A percentile compares a stretch with the other conserved stretches of the same genome.
These are phyloP conservation scores for Candida mesenterica DNA, from an alignment of 1,139 yeast genomes.

Conservation along the genomic window DNA sequence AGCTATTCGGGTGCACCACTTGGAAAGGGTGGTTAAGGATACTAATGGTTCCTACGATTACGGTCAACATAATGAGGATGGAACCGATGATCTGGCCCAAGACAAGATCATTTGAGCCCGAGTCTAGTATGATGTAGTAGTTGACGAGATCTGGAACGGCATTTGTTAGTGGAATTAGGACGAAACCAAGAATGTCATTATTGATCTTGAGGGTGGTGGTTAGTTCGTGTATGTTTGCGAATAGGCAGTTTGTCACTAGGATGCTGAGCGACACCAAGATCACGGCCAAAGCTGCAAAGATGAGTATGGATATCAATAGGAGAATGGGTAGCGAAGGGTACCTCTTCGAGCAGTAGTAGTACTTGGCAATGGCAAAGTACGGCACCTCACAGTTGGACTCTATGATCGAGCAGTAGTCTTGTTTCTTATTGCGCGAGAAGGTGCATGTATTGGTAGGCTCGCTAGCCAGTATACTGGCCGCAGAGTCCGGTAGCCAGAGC, in stretches of 20 bases:
- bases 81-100: conserved; percentile 45
- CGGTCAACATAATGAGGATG: conserved; percentile 34
- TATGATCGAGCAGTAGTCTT: conserved; percentile 22
- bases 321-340: conserved; percentile 15
- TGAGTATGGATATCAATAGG: conserved; percentile 15
- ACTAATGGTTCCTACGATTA: conserved; percentile 37
- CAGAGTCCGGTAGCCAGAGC: not conserved
- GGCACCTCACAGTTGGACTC: conserved; percentile 21
- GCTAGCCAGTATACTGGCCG: no score
- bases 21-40: conserved; percentile 25
- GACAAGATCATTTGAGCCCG: conserved; percentile 35
- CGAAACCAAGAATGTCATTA: conserved; percentile 33
- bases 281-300: conserved; percentile 18
- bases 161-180: conserved; percentile 40
- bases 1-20: conserved; percentile 19
- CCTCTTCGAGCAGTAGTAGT: conserved; percentile 25
- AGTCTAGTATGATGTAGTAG: conserved; percentile 32
- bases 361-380: conserved; percentile 27
- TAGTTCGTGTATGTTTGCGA: conserved; percentile 31
- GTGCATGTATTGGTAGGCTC: no score
- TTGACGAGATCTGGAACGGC: conserved; percentile 42
- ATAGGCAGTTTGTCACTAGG: conserved; percentile 37
- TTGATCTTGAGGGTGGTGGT: conserved; percentile 27
- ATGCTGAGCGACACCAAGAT: conserved; percentile 30
- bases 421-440: not conserved